Conservation (phyloP, 2,329 filamentous ascomycete species). For the Neoarthrinium moseri region DNA sequence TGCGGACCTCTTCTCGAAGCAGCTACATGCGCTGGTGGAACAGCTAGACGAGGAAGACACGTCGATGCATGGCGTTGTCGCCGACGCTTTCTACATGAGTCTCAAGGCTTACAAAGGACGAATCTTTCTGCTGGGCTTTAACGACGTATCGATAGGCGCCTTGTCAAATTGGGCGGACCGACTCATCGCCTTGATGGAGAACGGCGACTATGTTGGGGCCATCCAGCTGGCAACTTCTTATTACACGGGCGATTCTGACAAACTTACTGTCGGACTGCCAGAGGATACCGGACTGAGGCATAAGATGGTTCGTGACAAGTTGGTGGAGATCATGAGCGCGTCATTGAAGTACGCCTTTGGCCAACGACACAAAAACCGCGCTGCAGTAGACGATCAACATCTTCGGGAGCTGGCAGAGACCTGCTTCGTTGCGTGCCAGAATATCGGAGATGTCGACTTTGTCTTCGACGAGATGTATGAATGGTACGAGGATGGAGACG, state of each 20-base stretch:
- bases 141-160: slow-evolving; percentile 85
- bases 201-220: slow-evolving; percentile 91
- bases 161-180: slow-evolving; percentile 97
- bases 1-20: slow-evolving; percentile 82
- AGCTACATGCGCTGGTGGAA: slow-evolving; percentile 82
- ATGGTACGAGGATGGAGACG: slow-evolving; percentile 77
- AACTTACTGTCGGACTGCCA: slow-evolving; percentile 88
- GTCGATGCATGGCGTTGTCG: slow-evolving; percentile 92
- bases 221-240: slow-evolving; percentile 90
- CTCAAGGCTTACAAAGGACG: slow-evolving; percentile 94
- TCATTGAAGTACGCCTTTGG: slow-evolving; percentile 88
- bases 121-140: slow-evolving; percentile 89
- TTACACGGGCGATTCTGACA: slow-evolving; percentile 88
- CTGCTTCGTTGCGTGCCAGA: slow-evolving; percentile 80
- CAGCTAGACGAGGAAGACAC: slow-evolving; percentile 82
- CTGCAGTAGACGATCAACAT: slow-evolving; percentile 51
- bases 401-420: slow-evolving; percentile 77
- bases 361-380: slow-evolving; percentile 53
- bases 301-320: slow-evolving; percentile 79
- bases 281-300: slow-evolving; percentile 77
- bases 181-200: slow-evolving; percentile 89
- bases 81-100: slow-evolving; percentile 97
- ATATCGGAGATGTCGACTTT: slow-evolving; percentile 75
- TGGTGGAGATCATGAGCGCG: slow-evolving; percentile 90
- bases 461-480: slow-evolving; percentile 90